Evolutionary conservation across 192 early-diverging fungal genomes (phyloP).

Genomic region (Podila epicladia): DNA sequence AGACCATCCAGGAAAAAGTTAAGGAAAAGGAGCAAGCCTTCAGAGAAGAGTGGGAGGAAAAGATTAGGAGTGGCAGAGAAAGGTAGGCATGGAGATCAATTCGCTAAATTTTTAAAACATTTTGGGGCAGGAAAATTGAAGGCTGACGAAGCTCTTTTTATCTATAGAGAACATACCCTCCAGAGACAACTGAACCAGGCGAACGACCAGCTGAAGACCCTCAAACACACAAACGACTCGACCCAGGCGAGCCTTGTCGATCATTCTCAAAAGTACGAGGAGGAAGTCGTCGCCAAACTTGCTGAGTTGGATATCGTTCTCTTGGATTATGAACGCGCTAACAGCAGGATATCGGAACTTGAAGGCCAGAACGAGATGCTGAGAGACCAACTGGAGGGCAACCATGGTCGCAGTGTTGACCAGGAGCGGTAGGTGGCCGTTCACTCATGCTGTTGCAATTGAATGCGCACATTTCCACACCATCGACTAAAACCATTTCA

Average conservation of each 20-base stretch:
- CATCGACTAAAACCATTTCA: too few relatives aligned
- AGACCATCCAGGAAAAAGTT: conserved; percentile 75
- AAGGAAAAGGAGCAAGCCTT: conserved; percentile 76
- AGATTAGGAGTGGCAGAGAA: conserved; percentile 83
- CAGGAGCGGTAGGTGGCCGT: conserved; percentile 20
- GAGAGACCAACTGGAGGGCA: conserved; percentile 27
- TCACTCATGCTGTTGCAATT: too few relatives aligned
- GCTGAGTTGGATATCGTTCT: conserved; percentile 92
- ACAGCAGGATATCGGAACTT: conserved; percentile 71
- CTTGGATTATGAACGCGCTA: conserved; percentile 85
- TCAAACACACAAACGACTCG: conserved; percentile 76
- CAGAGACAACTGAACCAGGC: conserved; percentile 85
- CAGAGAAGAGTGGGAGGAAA: conserved; percentile 79
- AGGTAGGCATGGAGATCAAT: conserved; percentile 52
- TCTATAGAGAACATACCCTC: conserved; percentile 75
- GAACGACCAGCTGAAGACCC: conserved; percentile 73
- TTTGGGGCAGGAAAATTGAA: neutral
- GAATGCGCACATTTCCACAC: too few relatives aligned
- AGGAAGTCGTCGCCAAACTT: conserved; percentile 81
- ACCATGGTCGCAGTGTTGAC: conserved; percentile 40
- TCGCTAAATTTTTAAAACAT: neutral
- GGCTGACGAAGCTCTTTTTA: too few relatives aligned
- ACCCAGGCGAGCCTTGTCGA: conserved; percentile 75
- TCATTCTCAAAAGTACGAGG: conserved; percentile 75
- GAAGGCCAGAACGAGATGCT: conserved; percentile 73